A percentile compares a stretch with the other conserved stretches of the same genome.
phyloP scores from a whole-genome alignment of 768 basidiomycete species.

The Calocybe cyanea region DNA sequence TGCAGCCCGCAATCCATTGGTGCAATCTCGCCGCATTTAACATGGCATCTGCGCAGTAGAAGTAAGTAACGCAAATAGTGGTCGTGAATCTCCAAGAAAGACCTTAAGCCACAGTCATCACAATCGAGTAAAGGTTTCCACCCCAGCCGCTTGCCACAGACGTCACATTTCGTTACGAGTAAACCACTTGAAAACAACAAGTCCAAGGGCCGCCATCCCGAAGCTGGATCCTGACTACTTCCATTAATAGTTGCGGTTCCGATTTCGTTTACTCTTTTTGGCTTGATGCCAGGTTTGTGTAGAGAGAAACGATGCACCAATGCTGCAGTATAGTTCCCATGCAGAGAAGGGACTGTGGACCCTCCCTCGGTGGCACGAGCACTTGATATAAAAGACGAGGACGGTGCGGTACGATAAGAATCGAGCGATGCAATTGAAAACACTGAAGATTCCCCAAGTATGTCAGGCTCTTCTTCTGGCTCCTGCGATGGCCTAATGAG shows the following conservation, averaged over 20 bases:
- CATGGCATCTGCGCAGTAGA: constrained; percentile 55
- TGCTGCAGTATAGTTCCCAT: constrained; percentile 37
- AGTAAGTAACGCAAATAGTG: constrained; percentile 6
- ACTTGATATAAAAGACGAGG: constrained; percentile 45
- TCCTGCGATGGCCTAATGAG: constrained; percentile 5
- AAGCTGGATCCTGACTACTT: constrained; percentile 24
- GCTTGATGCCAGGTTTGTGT: constrained; percentile 73
- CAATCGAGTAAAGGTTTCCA: constrained; percentile 85
- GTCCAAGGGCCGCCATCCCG: constrained; percentile 74
- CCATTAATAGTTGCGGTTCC: constrained; percentile 30
- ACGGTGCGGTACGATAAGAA: constrained; percentile 62
- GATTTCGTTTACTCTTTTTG: constrained; percentile 34
- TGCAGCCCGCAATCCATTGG: constrained; percentile 76
- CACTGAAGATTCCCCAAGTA: constrained; percentile 41
- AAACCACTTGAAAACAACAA: constrained; percentile 73
- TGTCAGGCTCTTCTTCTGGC: constrained; percentile 26
- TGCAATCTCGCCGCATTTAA: constrained; percentile 82
- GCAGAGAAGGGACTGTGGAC: constrained; percentile 55
- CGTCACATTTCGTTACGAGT: constrained; percentile 73
- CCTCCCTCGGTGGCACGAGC: constrained; percentile 76
- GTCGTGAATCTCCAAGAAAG: constrained; percentile 17
- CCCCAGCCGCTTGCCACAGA: constrained; percentile 78
- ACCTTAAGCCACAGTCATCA: constrained; percentile 85
- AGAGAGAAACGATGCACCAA: constrained; percentile 85
- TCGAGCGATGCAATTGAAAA: constrained; percentile 56